Evolutionary conservation across 208 protist species (phyloP).

Genomic region (Leishmania mexicana): DNA sequence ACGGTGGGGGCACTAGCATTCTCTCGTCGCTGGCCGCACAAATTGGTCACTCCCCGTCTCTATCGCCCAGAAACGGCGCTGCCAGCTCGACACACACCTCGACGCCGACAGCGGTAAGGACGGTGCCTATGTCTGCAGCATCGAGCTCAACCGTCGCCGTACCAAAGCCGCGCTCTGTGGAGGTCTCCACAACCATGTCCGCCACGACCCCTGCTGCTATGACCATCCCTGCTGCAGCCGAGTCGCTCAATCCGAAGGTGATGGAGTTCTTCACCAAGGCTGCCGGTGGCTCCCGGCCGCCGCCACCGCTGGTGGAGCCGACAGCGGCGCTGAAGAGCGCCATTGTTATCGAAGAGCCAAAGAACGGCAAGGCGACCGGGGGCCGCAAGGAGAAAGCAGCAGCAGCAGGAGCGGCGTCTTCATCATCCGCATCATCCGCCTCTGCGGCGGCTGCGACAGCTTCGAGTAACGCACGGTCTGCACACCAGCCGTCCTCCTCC

Average conservation of each 20-base stretch:
- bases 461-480: background rate
- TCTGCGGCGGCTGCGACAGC: background rate
- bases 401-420: background rate
- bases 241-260: conserved; percentile 44
- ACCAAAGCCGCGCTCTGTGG: conserved; percentile 27
- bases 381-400: conserved; percentile 7
- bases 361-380: background rate
- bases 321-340: conserved; percentile 18
- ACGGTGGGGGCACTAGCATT: conserved; percentile 17
- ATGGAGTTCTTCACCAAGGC: conserved; percentile 43
- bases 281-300: conserved; percentile 11
- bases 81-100: conserved; percentile 4
- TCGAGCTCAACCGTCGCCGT: conserved; percentile 10
- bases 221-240: conserved; percentile 16
- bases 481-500: background rate
- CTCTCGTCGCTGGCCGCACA: conserved; percentile 22
- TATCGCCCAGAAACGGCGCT: conserved; percentile 25
- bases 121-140: background rate
- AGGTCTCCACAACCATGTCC: background rate
- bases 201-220: background rate
- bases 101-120: background rate
- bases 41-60: conserved; percentile 8
- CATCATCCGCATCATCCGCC: background rate
- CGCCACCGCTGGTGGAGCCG: conserved; percentile 12
- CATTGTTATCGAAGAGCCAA: conserved; percentile 9